A percentile compares a stretch with the other conserved stretches of the same genome.
phyloP scores from a whole-genome alignment of 305 asterid species.

The Petunia hybrid region DNA sequence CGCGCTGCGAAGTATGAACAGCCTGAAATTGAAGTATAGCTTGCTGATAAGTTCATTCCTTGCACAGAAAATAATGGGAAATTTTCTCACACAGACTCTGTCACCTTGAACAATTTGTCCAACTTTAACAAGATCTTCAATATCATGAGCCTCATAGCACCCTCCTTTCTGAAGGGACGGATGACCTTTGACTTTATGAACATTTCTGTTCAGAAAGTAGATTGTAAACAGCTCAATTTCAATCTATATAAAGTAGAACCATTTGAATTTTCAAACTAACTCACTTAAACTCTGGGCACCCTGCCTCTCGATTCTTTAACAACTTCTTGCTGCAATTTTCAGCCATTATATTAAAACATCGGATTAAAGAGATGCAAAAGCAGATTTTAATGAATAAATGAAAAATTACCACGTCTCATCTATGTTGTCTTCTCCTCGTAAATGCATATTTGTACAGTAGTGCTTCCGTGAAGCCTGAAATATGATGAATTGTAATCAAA shows the following conservation, averaged over 20 bases:
- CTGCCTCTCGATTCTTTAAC: slow-evolving; percentile 61
- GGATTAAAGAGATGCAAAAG: slow-evolving; percentile 8
- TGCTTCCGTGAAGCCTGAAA: slow-evolving; percentile 91
- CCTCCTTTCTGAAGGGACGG: slow-evolving; percentile 96
- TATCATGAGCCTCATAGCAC: slow-evolving; percentile 90
- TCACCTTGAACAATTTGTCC: slow-evolving; percentile 90
- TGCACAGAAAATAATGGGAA: not conserved
- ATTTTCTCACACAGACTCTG: not conserved
- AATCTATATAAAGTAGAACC: slow-evolving; percentile 28
- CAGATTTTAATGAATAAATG: slow-evolving; percentile 9
- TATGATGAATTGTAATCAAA: not conserved
- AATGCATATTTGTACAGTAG: slow-evolving; percentile 73
- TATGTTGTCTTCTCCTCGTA: slow-evolving; percentile 68
- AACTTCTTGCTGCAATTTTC: slow-evolving; percentile 73
- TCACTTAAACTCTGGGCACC: slow-evolving; percentile 87
- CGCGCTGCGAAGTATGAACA: slow-evolving; percentile 94
- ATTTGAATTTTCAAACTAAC: slow-evolving; percentile 35
- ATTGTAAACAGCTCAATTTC: slow-evolving; percentile 33
- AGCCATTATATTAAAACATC: slow-evolving; percentile 24
- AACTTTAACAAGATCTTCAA: slow-evolving; percentile 95
- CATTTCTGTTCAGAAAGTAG: slow-evolving; percentile 59
- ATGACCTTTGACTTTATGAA: slow-evolving; percentile 79
- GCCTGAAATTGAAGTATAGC: slow-evolving; percentile 61
- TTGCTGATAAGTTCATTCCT: slow-evolving; percentile 41
- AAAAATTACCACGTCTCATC: slow-evolving; percentile 81